phyloP scores from a whole-genome alignment of 441 rosid genomes.

The Cnidoscolus chayamansa region DNA sequence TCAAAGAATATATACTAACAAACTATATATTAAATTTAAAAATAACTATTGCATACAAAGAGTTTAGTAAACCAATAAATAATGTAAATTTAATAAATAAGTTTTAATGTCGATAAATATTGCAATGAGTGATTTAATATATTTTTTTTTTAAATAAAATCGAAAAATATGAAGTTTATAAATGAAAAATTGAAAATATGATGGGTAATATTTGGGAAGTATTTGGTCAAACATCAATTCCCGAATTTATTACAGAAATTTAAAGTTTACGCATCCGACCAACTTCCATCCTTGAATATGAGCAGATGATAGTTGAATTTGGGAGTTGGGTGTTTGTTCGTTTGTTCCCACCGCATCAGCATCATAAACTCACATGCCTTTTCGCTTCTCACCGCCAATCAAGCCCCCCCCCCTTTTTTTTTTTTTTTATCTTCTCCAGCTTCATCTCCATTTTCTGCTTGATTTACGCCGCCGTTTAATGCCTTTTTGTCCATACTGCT shows the following conservation, averaged over 20 bases:
- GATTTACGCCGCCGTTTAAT: slow-evolving; percentile 5
- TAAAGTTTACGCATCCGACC: slow-evolving; percentile 11
- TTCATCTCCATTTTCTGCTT: slow-evolving; percentile 7
- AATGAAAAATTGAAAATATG: no score
- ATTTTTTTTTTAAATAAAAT: no score
- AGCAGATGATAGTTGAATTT: no score
- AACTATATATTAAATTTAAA: no score
- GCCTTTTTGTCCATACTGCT: background rate
- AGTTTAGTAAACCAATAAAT: no score
- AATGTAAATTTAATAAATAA: no score
- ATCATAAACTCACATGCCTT: background rate
- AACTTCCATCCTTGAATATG: slow-evolving; percentile 6
- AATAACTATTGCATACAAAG: no score
- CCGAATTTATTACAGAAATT: background rate
- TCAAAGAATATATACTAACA: no score
- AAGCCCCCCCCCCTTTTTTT: background rate
- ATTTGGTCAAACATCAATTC: slow-evolving; percentile 4
- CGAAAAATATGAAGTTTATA: no score
- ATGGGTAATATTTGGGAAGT: background rate
- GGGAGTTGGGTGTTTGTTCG: no score
- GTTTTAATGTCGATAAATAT: no score
- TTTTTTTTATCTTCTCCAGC: background rate
- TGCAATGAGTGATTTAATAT: no score
- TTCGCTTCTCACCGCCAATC: slow-evolving; percentile 20
- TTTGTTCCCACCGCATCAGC: background rate